Conservation (phyloP, 225 moss, liverwort and hornwort genomes). For the Rhytidiadelphus loreus region DNA sequence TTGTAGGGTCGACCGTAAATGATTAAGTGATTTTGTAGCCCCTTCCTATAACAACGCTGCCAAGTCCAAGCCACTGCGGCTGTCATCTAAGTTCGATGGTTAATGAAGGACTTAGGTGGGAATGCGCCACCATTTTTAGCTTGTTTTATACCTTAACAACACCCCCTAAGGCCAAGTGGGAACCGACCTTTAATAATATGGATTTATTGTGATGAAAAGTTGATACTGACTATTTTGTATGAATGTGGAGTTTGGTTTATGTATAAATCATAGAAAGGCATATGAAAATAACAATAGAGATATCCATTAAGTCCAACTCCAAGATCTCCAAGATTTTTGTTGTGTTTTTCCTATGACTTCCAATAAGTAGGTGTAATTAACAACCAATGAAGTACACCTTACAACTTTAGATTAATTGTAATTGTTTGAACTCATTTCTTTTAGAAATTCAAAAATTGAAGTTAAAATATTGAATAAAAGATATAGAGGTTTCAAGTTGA, state of each 20-base stretch:
- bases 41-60: no score
- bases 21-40: no score
- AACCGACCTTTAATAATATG: no score
- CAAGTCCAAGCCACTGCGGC: no score
- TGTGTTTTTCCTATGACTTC: not conserved
- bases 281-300: not conserved
- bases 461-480: not conserved
- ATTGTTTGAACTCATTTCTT: fast-evolving
- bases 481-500: not conserved
- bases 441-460: not conserved
- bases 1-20: no score
- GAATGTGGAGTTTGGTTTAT: not conserved
- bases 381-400: not conserved
- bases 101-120: no score
- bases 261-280: not conserved
- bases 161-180: no score
- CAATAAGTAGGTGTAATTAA: not conserved
- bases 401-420: not conserved
- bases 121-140: no score
- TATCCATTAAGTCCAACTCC: not conserved
- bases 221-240: not conserved
- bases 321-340: fast-evolving
- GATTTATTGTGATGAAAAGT: not conserved
- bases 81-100: no score
- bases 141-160: no score